Base-by-base conservation (phyloP, 2,329 filamentous ascomycete genomes). In the Fusarium goolgardi region DNA sequence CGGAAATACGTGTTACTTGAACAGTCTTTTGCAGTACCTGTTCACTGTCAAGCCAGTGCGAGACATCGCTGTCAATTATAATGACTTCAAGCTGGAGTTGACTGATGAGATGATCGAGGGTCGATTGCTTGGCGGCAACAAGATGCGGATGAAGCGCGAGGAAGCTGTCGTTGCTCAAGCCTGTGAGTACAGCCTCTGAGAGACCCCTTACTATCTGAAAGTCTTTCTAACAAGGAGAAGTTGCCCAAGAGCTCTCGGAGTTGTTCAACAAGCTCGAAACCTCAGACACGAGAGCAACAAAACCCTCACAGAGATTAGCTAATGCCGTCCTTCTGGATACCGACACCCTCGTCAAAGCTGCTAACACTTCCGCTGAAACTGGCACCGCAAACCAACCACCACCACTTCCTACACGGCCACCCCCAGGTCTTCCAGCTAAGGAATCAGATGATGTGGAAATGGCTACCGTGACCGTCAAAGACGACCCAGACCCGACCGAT, bases 1-100 rank as follows among this genome's bases (percentile, higher is more conserved):
- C 59, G 94, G 96, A 61, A 99, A 99, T 75, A 99, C 96, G 0
- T 99, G 96, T 78, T 99, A 99, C 74, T 85, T 99, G 55, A 99
- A 99, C 82, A 98, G 95, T 79, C 86, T 99, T 49, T 84, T 99
- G 12, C 96, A 99, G 73, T 98, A 97, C 76, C 91, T 97, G 70
- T 97, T 97, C 77, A 96, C 94, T 0, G 88, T 98, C 56, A 90
- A 89, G 64, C 89, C 92, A 3, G 84, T 98, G 31, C 88, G 95
- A 50, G 86, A 96, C 7, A 86, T 97, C 68, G 89, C 97, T 5
- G 83, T 96, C 59, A 84, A 93, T 50, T 93, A 92, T 69, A 88
- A 95, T 27, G 79, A 88, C 6, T 87, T 90, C 73, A 87, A 90
- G 68, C 87, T 96, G 74, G 86, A 90, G 5, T 78, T 92, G 6